A percentile compares a stretch with the other conserved stretches of the same genome.
Evolutionary conservation across 179 eudicot species (phyloP).

Genomic region (Silene vulgaris): DNA sequence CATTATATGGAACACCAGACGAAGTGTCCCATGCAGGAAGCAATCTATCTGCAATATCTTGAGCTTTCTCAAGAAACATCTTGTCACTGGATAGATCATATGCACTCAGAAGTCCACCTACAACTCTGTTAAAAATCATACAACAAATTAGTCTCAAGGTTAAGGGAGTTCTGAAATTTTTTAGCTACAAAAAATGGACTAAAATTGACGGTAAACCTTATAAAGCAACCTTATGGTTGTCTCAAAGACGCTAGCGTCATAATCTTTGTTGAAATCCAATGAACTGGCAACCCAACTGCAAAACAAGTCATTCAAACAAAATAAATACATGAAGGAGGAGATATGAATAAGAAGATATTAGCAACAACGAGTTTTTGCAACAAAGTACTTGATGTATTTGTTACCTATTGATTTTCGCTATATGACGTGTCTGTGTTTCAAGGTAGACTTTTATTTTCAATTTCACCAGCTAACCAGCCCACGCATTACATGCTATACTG

Average conservation of each 20-base stretch:
- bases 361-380: not conserved
- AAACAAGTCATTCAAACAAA: constrained; percentile 5
- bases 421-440: too few relatives aligned
- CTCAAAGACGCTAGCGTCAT: constrained; percentile 99
- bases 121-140: constrained; percentile 57
- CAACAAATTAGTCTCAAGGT: constrained; percentile 1
- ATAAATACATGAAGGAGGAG: not conserved
- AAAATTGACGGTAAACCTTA: constrained; percentile 57
- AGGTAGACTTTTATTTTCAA: too few relatives aligned
- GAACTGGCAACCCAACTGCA: constrained; percentile 94
- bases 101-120: constrained; percentile 96
- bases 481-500: too few relatives aligned
- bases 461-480: too few relatives aligned
- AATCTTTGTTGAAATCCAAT: constrained; percentile 93
- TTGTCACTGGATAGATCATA: constrained; percentile 94
- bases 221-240: constrained; percentile 99
- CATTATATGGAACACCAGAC: constrained; percentile 84
- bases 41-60: constrained; percentile 90
- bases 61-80: constrained; percentile 89
- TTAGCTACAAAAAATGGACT: constrained; percentile 16
- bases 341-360: not conserved
- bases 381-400: not conserved
- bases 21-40: constrained; percentile 97
- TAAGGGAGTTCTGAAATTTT: constrained; percentile 8
- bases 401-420: too few relatives aligned